Evolutionary conservation across 129 eudicot species (phyloP).

Genomic region (carrot (Daucus carota)): DNA sequence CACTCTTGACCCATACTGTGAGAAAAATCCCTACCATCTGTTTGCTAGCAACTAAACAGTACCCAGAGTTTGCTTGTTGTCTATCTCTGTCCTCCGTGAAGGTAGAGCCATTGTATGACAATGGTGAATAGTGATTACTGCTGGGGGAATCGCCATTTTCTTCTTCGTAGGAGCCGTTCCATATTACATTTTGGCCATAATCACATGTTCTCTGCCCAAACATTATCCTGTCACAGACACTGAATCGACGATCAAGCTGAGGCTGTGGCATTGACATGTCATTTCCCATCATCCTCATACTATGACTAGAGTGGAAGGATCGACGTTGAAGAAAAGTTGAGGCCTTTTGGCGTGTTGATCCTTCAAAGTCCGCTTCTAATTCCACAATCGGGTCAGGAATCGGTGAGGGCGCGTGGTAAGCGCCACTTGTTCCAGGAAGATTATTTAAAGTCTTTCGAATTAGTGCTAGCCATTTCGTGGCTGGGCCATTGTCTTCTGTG

Average conservation of each 20-base stretch:
- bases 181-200: conserved; percentile 37
- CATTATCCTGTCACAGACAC: conserved; percentile 63
- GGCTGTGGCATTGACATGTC: conserved; percentile 42
- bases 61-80: conserved; percentile 42
- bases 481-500: conserved; percentile 90
- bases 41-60: conserved; percentile 92
- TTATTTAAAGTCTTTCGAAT: conserved; percentile 60
- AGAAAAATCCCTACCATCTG: conserved; percentile 95
- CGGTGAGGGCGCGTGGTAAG: conserved; percentile 44
- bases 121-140: conserved; percentile 35
- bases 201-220: conserved; percentile 49
- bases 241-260: conserved; percentile 49
- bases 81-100: conserved; percentile 61
- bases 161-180: conserved; percentile 68
- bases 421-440: conserved; percentile 50
- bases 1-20: conserved; percentile 79
- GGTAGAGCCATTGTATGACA: conserved; percentile 37
- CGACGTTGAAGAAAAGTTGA: conserved; percentile 53
- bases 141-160: conserved; percentile 56
- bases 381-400: conserved; percentile 52
- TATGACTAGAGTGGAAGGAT: conserved; percentile 64
- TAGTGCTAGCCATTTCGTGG: conserved; percentile 84
- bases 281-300: conserved; percentile 59
- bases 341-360: conserved; percentile 36
- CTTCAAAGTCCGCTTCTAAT: conserved; percentile 60